Evolutionary conservation across 78 protist genomes (phyloP), one percentile per base, ranked within the genome.

Genomic region (slime mould (Dictyostelium discoideum)): DNA sequence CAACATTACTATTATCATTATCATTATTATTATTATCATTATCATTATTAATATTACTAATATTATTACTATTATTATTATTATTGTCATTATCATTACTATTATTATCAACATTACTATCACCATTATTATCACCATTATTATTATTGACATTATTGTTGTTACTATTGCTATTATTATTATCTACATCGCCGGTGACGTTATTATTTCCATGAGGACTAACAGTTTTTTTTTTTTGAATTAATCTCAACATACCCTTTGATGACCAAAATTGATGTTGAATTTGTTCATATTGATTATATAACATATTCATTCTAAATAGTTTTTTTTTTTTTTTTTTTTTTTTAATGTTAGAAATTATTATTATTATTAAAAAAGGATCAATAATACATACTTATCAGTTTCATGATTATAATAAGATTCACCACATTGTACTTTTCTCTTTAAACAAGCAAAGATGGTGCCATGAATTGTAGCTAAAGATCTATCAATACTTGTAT

Each of bases 201-300:
- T 42, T 42, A 29, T 74, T 74, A 13, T 8, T 29, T 37, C 81
- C 20, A 29, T 29, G 32, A 13, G 16, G 54, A 24, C 32, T 24
- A 10, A n/a, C 14, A 0, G 44, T 77, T n/a, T 88, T 88, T 48
- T 65, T 88, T 65, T 80, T 65, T 42, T 42, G 48, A 65, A 88
- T 88, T 40, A 88, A 67, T 40, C 93, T 48, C 26, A 88, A 67
- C 93, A 88, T 88, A 40, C 93, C 93, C 86, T 88, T 88, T 22
- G 93, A 88, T 14, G 93, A 88, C 93, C 93, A 88, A 84, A 88
- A 88, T 54, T 88, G 93, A 80, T 88, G 93, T 79, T 88, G 93
- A 80, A 88, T 88, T 80, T 77, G 85, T 79, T 88, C 93, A 65
- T 88, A 88, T 65, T 88, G 77, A 37, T 46, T 63, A 79, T 88